A percentile compares a stretch with the other conserved stretches of the same genome.
These are phyloP conservation scores for Aegilops sharonensis DNA, from an alignment of 176 grass and related monocot genomes.

Conservation along the genomic window DNA sequence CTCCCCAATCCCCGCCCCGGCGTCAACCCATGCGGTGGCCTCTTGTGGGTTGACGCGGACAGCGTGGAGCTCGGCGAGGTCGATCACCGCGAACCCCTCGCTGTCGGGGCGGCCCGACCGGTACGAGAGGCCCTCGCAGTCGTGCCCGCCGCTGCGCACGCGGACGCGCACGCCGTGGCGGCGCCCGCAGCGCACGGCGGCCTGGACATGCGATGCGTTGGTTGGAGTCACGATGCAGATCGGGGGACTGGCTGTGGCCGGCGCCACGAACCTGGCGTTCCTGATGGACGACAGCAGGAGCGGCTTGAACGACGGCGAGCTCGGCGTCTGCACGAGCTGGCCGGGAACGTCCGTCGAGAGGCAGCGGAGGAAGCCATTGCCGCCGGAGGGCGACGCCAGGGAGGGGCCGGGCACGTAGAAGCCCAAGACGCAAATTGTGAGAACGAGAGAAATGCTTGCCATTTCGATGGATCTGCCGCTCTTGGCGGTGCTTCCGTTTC, in stretches of 20 bases:
- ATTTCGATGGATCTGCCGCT: not conserved
- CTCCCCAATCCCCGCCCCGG: not conserved
- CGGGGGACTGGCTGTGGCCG: constrained; percentile 38
- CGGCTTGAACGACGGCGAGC: not conserved
- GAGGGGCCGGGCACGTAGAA: not conserved
- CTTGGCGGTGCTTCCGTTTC: not conserved
- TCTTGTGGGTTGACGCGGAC: not conserved
- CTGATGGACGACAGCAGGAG: constrained; percentile 43
- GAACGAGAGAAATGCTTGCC: not conserved
- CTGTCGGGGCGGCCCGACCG: not conserved
- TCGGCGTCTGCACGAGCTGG: constrained; percentile 17
- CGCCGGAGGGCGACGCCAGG: not conserved
- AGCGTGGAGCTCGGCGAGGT: not conserved
- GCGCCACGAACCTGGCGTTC: constrained; percentile 38
- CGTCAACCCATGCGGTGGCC: not conserved
- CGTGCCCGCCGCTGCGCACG: constrained; percentile 71
- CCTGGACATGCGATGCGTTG: constrained; percentile 49
- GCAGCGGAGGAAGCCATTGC: constrained; percentile 21
- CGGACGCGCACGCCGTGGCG: constrained; percentile 29
- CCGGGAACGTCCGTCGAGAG: not conserved
- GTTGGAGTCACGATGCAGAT: constrained; percentile 49
- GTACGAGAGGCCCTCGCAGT: constrained; percentile 74
- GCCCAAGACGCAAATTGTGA: not conserved
- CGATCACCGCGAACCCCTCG: not conserved
- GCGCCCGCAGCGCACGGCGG: constrained; percentile 44